These are phyloP conservation scores for Nothophytophthora sp. DNA, from an alignment of 352 stramenopile genomes.

Conservation along the genomic window DNA sequence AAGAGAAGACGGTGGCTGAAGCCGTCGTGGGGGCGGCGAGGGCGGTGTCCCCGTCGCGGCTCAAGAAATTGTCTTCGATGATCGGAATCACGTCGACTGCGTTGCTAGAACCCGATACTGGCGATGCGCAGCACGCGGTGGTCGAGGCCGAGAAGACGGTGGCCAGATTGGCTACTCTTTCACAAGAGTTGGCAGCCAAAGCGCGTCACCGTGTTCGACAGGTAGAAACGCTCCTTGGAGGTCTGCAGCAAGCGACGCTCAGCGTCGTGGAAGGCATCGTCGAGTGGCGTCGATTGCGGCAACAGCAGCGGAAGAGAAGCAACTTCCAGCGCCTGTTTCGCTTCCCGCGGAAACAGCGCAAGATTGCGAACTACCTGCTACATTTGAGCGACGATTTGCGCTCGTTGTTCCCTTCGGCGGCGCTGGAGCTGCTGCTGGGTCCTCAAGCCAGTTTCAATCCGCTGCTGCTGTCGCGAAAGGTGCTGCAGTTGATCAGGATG, in stretches of 20 bases:
- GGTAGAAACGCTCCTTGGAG: slow-evolving; percentile 25
- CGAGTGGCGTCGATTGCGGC: slow-evolving; percentile 42
- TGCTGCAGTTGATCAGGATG: slow-evolving; percentile 18
- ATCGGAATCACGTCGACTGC: slow-evolving; percentile 17
- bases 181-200: slow-evolving; percentile 23
- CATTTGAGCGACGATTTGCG: slow-evolving; percentile 45
- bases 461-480: slow-evolving; percentile 33
- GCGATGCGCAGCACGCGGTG: slow-evolving; percentile 3
- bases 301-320: slow-evolving; percentile 24
- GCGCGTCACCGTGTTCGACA: slow-evolving; percentile 31
- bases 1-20: slow-evolving; percentile 22
- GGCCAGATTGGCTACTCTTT: slow-evolving; percentile 5
- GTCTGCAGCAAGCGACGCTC: slow-evolving; percentile 34
- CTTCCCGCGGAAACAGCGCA: slow-evolving; percentile 42
- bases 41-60: slow-evolving; percentile 13
- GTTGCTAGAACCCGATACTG: slow-evolving; percentile 5
- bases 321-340: slow-evolving; percentile 49
- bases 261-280: slow-evolving; percentile 41
- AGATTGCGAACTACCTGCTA: slow-evolving; percentile 50
- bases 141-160: slow-evolving; percentile 10
- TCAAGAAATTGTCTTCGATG: slow-evolving; percentile 21
- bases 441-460: slow-evolving; percentile 39
- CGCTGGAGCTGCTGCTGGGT: slow-evolving; percentile 35
- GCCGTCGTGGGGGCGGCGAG: slow-evolving; percentile 8
- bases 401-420: slow-evolving; percentile 38